A percentile compares a stretch with the other conserved stretches of the same genome.
Evolutionary conservation across 768 basidiomycete species (phyloP).

Genomic region (Dioszegia hungarica): DNA sequence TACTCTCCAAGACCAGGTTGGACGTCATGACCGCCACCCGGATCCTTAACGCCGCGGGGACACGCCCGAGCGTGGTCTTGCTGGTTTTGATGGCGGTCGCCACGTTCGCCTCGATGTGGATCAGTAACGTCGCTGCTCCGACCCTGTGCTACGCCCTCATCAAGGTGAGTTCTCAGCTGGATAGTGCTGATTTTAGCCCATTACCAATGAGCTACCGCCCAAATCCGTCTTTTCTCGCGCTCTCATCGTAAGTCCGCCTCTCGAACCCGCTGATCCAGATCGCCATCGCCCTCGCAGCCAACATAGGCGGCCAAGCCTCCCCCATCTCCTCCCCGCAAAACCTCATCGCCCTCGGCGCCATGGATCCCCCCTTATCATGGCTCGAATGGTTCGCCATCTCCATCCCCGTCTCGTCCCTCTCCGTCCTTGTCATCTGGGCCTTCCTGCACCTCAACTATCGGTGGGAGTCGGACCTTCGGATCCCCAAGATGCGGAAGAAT

Average conservation of each 20-base stretch:
- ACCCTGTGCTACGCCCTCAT: slow-evolving; percentile 95
- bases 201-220: slow-evolving; percentile 81
- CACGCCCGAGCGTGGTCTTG: slow-evolving; percentile 75
- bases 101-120: slow-evolving; percentile 99
- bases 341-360: slow-evolving; percentile 79
- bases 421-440: slow-evolving; percentile 85
- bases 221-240: slow-evolving; percentile 82
- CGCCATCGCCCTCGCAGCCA: slow-evolving; percentile 94
- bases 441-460: slow-evolving; percentile 77
- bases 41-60: slow-evolving; percentile 83
- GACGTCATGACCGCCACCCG: slow-evolving; percentile 83
- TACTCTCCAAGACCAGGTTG: slow-evolving; percentile 89
- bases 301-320: slow-evolving; percentile 94
- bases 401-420: slow-evolving; percentile 79
- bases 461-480: slow-evolving; percentile 62
- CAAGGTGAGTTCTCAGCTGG: slow-evolving; percentile 58
- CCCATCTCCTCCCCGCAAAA: slow-evolving; percentile 98
- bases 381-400: slow-evolving; percentile 89
- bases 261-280: slow-evolving; percentile 55
- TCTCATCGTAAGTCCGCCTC: slow-evolving; percentile 65
- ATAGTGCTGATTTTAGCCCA: slow-evolving; percentile 60
- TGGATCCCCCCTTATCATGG: slow-evolving; percentile 85
- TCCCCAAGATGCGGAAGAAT: slow-evolving; percentile 76
- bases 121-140: slow-evolving; percentile 96
- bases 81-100: slow-evolving; percentile 93